A percentile compares a stretch with the other conserved stretches of the same genome.
These are phyloP conservation scores for Pythium grandisporangium DNA, from an alignment of 352 stramenopile species.

Conservation along the genomic window DNA sequence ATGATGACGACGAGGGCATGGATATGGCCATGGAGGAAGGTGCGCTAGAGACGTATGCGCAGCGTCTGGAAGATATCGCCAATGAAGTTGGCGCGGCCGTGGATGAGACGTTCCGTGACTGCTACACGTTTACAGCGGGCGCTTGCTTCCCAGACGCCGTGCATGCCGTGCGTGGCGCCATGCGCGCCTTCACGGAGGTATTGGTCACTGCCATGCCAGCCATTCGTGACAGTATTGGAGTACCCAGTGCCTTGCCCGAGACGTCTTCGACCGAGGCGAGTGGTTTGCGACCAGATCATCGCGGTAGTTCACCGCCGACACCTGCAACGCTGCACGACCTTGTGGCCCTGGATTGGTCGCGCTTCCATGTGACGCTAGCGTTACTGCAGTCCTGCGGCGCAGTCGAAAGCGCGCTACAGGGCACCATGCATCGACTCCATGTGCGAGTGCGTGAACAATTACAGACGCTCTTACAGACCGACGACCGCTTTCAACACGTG, in stretches of 20 bases:
- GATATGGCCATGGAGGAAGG: slow-evolving; percentile 10
- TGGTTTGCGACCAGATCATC: too few relatives aligned
- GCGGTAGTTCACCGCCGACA: background rate
- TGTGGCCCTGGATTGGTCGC: slow-evolving; percentile 39
- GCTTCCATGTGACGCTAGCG: slow-evolving; percentile 60
- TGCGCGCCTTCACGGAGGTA: slow-evolving; percentile 26
- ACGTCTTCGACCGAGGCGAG: too few relatives aligned
- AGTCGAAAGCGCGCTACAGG: slow-evolving; percentile 38
- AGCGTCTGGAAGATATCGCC: slow-evolving; percentile 46
- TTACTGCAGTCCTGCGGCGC: slow-evolving; percentile 48
- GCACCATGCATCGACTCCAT: slow-evolving; percentile 30
- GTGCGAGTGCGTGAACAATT: slow-evolving; percentile 55
- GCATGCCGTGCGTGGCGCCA: slow-evolving; percentile 19
- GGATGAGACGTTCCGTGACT: slow-evolving; percentile 42
- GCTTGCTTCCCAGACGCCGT: slow-evolving; percentile 52
- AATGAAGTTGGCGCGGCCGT: slow-evolving; percentile 24
- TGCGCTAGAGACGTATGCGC: slow-evolving; percentile 41
- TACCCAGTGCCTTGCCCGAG: too few relatives aligned
- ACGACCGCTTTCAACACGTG: too few relatives aligned
- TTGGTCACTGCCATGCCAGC: slow-evolving; percentile 25
- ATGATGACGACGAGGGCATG: slow-evolving; percentile 18
- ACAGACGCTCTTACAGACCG: slow-evolving; percentile 12
- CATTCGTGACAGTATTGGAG: slow-evolving; percentile 34
- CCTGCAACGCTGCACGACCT: background rate
- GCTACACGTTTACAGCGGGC: slow-evolving; percentile 48